Base-by-base conservation (phyloP, 2,329 filamentous ascomycete species). In the Trichoderma sp. region DNA sequence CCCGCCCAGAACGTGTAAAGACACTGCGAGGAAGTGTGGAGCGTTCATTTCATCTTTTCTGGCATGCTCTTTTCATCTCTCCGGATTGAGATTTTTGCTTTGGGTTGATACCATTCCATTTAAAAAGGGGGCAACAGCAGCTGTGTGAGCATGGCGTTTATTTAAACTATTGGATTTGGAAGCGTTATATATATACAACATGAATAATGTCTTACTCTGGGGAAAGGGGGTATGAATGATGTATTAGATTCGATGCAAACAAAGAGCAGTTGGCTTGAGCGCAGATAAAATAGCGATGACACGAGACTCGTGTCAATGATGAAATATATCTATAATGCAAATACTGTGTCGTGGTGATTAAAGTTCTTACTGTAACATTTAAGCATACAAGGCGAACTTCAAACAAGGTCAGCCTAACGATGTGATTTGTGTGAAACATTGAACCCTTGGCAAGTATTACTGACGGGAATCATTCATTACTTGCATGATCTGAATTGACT, bases 1-100 rank as follows among this genome's bases (percentile, higher is more conserved):
- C 71, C 77, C 1, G 74, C 45, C 35, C 75, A 80, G 71, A 77
- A 73, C 50, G 79, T 75, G 1, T 80, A 65, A 77, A 38, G 18
- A 3, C 31, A 29, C n/a, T 56, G 1, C 9, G 38, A 27, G 16
- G 69, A 8, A 60, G 41, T 27, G 35, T 38, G 18, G 3, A 33
- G 21, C 1, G 12, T 72, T 64, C 35, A 8, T 56, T 29, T 21
- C 24, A 18, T 65, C n/a, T 38, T 72, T 72, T 71, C 53, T 60
- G 31, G 41, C 56, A 21, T 24, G 27, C 16, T 71, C n/a, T 50
- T 41, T 41, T 38, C 18, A 50, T 21, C 16, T 59, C 53, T 60
- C 11, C 67, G 24, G 27, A 53, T 60, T 41, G 33, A 24, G 35
- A 21, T 27, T 62, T 21, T 62, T 24, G 16, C 31, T 63, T 56